Evolutionary conservation across 1,139 yeast genomes (phyloP).

Genomic region (Lodderomyces jiufengensis): DNA sequence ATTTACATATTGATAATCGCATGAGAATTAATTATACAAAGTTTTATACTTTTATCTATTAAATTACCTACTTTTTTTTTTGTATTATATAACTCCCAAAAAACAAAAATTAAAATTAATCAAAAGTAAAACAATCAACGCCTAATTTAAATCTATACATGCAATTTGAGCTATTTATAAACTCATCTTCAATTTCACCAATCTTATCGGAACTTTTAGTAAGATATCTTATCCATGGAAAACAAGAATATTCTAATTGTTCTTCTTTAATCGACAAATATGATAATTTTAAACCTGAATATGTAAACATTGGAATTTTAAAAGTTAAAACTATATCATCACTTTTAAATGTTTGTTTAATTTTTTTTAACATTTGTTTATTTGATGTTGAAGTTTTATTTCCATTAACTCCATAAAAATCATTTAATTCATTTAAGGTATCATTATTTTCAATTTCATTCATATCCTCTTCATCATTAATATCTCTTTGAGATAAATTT

Average conservation of each 20-base stretch:
- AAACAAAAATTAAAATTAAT: background rate
- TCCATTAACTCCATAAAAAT: constrained; percentile 42
- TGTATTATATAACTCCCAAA: too few relatives aligned
- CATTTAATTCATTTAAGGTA: constrained; percentile 31
- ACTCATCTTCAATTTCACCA: constrained; percentile 2
- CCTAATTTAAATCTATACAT: constrained; percentile 32
- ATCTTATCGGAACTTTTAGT: constrained; percentile 23
- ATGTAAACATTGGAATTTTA: constrained; percentile 41
- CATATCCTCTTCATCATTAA: background rate
- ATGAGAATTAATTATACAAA: too few relatives aligned
- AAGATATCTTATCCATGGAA: constrained; percentile 47
- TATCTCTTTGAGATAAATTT: background rate
- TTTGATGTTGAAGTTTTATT: constrained; percentile 19
- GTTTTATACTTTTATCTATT: too few relatives aligned
- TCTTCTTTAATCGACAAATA: constrained; percentile 42
- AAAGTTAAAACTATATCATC: constrained; percentile 32
- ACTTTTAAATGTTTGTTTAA: constrained; percentile 13
- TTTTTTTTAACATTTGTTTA: constrained; percentile 14
- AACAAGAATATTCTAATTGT: constrained; percentile 41
- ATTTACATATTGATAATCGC: too few relatives aligned
- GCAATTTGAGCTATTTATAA: constrained; percentile 14
- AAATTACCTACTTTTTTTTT: too few relatives aligned
- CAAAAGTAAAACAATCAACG: constrained; percentile 17
- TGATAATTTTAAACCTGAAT: constrained; percentile 40
- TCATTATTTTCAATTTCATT: constrained; percentile 17